These are phyloP conservation scores for Euphorbia celastroides DNA, from an alignment of 441 rosid species.

Conservation along the genomic window DNA sequence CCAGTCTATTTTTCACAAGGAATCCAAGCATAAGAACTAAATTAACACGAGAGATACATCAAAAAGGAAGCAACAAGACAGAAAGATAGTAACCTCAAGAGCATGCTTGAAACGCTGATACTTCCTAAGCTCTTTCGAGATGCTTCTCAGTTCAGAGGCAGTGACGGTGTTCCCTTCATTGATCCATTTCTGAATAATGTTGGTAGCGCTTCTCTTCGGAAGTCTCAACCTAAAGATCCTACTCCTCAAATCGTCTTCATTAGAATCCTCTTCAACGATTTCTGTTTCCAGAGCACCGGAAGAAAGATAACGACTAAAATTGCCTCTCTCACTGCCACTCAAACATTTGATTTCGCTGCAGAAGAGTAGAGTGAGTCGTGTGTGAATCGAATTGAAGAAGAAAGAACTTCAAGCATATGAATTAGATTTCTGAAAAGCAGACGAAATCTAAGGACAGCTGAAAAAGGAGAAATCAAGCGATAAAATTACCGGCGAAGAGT, in stretches of 20 bases:
- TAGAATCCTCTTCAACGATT: constrained; percentile 29
- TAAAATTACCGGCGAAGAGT: constrained; percentile 31
- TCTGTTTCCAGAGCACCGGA: constrained; percentile 36
- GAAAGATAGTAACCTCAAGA: constrained; percentile 49
- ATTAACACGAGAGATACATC: background rate
- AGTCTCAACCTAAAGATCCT: constrained; percentile 69
- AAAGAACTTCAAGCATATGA: background rate
- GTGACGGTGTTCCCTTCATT: constrained; percentile 59
- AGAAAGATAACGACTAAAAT: constrained; percentile 28
- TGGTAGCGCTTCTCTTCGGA: constrained; percentile 76
- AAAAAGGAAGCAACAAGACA: background rate
- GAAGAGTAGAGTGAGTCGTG: background rate
- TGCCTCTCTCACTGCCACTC: constrained; percentile 1
- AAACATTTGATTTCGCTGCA: constrained; percentile 13
- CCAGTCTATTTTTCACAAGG: background rate
- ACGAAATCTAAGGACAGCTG: background rate
- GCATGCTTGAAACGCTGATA: constrained; percentile 81
- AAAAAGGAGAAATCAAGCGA: background rate
- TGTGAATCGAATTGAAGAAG: background rate
- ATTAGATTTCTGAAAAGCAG: background rate
- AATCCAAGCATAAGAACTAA: background rate
- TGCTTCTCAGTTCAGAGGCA: constrained; percentile 58
- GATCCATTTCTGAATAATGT: constrained; percentile 73
- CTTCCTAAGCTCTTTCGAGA: constrained; percentile 62
- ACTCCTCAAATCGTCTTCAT: constrained; percentile 53